Conservation (phyloP, 306 rosid genomes). For the Vicia sativa region DNA sequence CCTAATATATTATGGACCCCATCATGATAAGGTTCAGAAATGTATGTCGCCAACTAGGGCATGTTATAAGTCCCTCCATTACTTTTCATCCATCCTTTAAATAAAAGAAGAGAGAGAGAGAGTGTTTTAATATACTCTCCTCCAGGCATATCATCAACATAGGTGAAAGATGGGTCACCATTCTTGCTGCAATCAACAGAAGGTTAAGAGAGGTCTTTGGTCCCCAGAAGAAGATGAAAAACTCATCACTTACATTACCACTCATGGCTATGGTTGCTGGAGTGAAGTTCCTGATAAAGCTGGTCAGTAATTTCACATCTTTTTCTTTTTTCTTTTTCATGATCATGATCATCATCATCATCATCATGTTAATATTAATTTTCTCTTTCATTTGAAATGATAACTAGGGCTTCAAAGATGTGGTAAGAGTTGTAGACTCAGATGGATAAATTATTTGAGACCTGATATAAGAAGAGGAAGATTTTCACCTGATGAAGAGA, state of each 20-base stretch:
- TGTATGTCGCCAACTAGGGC: constrained; percentile 34
- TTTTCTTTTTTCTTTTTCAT: background rate
- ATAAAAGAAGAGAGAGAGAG: constrained; percentile 44
- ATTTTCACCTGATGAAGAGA: constrained; percentile 92
- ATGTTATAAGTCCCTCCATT: constrained; percentile 6
- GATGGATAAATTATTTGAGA: constrained; percentile 97
- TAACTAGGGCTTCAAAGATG: constrained; percentile 91
- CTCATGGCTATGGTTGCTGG: constrained; percentile 98
- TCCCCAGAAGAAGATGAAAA: constrained; percentile 96
- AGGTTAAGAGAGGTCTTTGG: constrained; percentile 99
- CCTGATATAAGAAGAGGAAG: constrained; percentile 99
- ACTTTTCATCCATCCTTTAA: constrained; percentile 31
- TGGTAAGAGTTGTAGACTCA: constrained; percentile 91
- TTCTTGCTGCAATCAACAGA: constrained; percentile 96
- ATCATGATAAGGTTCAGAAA: constrained; percentile 39
- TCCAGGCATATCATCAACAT: background rate
- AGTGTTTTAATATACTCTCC: constrained; percentile 24
- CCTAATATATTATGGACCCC: constrained; percentile 54
- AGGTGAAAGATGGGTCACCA: constrained; percentile 72
- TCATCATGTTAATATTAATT: background rate
- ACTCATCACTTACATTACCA: constrained; percentile 82
- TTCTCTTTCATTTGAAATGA: background rate
- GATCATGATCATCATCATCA: background rate
- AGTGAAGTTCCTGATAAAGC: constrained; percentile 97
- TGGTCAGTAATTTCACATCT: constrained; percentile 48